Conservation (phyloP, 768 basidiomycete species). For the Xerocomellus chrysenteron region DNA sequence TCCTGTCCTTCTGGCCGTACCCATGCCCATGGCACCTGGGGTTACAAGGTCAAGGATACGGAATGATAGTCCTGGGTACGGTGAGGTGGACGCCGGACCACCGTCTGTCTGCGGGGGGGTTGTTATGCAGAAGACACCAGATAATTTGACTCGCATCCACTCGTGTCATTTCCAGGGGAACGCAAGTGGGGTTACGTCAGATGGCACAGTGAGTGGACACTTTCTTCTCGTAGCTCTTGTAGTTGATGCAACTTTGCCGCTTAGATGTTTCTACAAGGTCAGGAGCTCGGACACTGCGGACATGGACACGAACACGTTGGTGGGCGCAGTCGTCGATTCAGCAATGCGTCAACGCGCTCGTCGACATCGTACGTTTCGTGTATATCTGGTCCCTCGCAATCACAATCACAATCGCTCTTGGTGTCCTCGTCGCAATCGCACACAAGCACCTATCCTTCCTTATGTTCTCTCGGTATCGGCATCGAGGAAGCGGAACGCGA, state of each 20-base stretch:
- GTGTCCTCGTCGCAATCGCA: conserved; percentile 19
- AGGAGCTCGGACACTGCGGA: not conserved
- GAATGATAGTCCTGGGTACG: not conserved
- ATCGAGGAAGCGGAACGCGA: conserved; percentile 26
- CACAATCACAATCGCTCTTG: conserved; percentile 15
- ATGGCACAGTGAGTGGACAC: conserved; percentile 7
- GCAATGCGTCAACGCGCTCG: conserved; percentile 19
- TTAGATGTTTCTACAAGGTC: conserved; percentile 5
- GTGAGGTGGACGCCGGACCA: conserved; percentile 1
- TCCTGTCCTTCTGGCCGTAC: conserved; percentile 2
- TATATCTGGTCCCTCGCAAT: conserved; percentile 19
- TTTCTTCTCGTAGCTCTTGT: not conserved
- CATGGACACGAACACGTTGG: not conserved
- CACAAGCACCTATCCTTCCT: conserved; percentile 15
- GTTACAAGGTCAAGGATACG: not conserved
- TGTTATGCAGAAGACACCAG: not conserved
- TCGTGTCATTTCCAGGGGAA: not conserved
- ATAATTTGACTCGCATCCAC: not conserved
- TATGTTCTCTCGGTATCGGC: conserved; percentile 22
- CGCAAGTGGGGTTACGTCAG: not conserved
- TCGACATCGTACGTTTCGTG: conserved; percentile 22
- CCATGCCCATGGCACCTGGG: conserved; percentile 1
- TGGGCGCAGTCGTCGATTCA: conserved; percentile 15
- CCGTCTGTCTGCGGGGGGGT: not conserved
- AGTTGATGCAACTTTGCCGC: not conserved